Evolutionary conservation across 805 yeast genomes (phyloP), one percentile per base, ranked within the genome.

Genomic region (Yarrowia sp.): DNA sequence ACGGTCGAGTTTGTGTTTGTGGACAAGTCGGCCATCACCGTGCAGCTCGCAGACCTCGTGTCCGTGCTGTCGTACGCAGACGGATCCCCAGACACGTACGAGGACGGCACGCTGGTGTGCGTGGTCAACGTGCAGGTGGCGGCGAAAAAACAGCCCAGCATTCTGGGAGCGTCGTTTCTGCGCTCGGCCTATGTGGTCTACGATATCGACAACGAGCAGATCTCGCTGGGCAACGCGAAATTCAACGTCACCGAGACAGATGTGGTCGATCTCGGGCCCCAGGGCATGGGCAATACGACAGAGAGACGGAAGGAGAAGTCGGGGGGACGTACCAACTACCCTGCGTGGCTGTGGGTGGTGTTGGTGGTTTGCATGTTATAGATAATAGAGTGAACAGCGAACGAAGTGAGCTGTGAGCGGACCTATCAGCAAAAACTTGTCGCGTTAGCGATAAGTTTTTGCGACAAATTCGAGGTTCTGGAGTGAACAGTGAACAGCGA

Each of bases 11-110:
- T 95, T 80, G 92, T 84, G 77, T 89, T 95, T 73, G 45, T 15
- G 9, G 88, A 86, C 70, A 98, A 98, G 72, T 91, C 93, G 83
- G 95, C 92, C 83, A 90, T 97, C 61, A 87, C 95, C 77, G 77
- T 89, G 71, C 89, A 98, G 46, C 88, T 86, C 77, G 98, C 94
- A 78, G 95, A 95, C 55, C 67, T 77, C 67, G 69, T 76, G 48
- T 69, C 74, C 68, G 74, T 74, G 8, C 45, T 59, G 8, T 2
- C 22, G 2, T 43, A 59, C 66, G 5, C 41, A 12, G 45, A 59
- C 32, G 63, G 63, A 2, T 56, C 63, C 8, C 48, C 63, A 15
- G 63, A 42, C 22, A 41, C 42, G 7, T 56, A 41, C 15, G 38
- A 10, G 8, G 63, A 56, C 15, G 63, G 63, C 38, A 41, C 63